A percentile compares a stretch with the other conserved stretches of the same genome.
Evolutionary conservation across 495 filamentous ascomycete species (phyloP).

Genomic region (Thermochaetoides thermophila): DNA sequence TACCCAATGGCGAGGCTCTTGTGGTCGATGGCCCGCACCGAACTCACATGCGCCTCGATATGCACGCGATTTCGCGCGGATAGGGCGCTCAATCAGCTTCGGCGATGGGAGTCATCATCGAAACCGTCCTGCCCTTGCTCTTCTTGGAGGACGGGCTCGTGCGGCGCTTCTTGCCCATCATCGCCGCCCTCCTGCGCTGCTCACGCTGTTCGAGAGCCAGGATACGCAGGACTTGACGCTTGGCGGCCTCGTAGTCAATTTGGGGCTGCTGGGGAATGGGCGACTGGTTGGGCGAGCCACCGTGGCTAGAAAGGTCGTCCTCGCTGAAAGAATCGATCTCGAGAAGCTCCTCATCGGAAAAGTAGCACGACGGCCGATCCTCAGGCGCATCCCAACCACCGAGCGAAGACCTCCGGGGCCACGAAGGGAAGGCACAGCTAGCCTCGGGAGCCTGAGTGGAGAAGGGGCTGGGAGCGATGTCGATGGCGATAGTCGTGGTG

Average conservation of each 20-base stretch:
- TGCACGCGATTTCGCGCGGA: too few relatives aligned
- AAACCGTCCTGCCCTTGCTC: conserved; percentile 29
- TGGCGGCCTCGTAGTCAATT: conserved; percentile 21
- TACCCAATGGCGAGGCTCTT: too few relatives aligned
- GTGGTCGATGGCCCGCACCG: too few relatives aligned
- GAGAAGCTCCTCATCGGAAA: conserved; percentile 36
- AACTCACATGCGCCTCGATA: not conserved
- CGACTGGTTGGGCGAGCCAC: conserved; percentile 27
- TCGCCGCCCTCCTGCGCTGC: conserved; percentile 16
- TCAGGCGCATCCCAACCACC: conserved; percentile 23
- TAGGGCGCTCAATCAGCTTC: conserved; percentile 20
- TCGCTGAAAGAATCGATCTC: conserved; percentile 24
- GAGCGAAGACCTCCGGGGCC: conserved; percentile 31
- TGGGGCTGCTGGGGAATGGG: conserved; percentile 8
- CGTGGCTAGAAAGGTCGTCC: conserved; percentile 32
- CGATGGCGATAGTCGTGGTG: too few relatives aligned
- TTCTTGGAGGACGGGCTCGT: conserved; percentile 21
- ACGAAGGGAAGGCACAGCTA: conserved; percentile 36
- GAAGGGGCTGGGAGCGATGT: conserved; percentile 33
- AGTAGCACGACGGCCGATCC: conserved; percentile 31
- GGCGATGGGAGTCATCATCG: conserved; percentile 34
- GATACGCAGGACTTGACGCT: conserved; percentile 30
- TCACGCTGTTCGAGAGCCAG: conserved; percentile 32
- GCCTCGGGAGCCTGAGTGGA: conserved; percentile 24
- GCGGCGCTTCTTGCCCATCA: conserved; percentile 3